Percentiles rank a stretch among this genome's conserved stretches.
Evolutionary conservation across 495 filamentous ascomycete genomes (phyloP).

Genomic region (Physcia stellaris): DNA sequence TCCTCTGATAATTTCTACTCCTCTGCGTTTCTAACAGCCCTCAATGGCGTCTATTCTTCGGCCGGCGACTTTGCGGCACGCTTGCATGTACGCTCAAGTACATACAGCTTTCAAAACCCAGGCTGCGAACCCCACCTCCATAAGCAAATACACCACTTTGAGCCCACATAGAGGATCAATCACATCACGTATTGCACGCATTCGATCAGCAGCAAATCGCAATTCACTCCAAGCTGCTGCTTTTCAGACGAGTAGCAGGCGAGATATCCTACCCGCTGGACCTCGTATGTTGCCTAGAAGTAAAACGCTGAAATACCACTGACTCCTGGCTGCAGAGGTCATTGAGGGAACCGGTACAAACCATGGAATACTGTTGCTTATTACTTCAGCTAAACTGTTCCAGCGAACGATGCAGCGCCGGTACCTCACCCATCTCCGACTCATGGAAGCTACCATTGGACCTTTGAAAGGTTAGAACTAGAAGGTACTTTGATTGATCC

Average conservation of each 20-base stretch:
- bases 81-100: no score
- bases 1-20: no score
- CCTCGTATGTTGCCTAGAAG: constrained; percentile 21
- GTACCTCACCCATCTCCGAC: constrained; percentile 56
- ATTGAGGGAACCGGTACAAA: constrained; percentile 67
- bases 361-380: constrained; percentile 1
- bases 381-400: not conserved
- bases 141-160: no score
- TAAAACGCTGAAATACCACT: constrained; percentile 1
- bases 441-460: constrained; percentile 96
- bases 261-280: constrained; percentile 30
- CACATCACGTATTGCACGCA: no score
- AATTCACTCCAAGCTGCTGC: constrained; percentile 3
- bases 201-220: no score
- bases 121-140: no score
- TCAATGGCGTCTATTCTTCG: no score
- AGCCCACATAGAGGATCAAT: no score
- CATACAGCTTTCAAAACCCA: no score
- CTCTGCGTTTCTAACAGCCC: no score
- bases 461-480: constrained; percentile 63
- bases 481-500: not conserved
- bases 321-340: constrained; percentile 39
- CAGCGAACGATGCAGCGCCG: constrained; percentile 77
- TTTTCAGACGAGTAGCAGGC: constrained; percentile 21
- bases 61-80: no score